These are phyloP conservation scores for Dichotomopilus funicola DNA, from an alignment of 2,329 filamentous ascomycete species.

Conservation along the genomic window DNA sequence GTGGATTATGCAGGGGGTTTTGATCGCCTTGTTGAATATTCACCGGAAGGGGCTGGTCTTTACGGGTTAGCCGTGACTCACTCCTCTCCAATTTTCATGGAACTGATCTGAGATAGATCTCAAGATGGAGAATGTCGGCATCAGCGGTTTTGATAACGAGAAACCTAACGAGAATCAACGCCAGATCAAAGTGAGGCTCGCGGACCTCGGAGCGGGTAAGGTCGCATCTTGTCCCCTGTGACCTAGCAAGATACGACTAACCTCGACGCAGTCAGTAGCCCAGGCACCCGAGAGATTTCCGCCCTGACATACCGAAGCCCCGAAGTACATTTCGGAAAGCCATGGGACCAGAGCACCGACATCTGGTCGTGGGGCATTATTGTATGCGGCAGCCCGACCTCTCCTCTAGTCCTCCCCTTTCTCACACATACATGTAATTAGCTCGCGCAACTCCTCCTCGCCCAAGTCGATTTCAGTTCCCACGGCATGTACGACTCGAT, in stretches of 20 bases:
- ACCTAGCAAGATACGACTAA: background rate
- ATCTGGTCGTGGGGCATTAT: background rate
- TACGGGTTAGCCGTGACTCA: too few species aligned
- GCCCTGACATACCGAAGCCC: slow-evolving; percentile 1
- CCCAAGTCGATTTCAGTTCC: background rate
- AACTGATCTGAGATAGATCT: too few species aligned
- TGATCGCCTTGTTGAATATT: too few species aligned
- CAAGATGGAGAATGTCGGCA: too few species aligned
- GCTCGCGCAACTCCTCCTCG: slow-evolving; percentile 1
- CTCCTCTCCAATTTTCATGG: too few species aligned
- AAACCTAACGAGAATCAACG: too few species aligned
- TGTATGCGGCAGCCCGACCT: background rate
- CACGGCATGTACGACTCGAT: slow-evolving; percentile 1
- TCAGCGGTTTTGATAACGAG: too few species aligned
- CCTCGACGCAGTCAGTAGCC: background rate
- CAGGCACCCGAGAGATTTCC: background rate
- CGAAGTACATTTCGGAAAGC: background rate
- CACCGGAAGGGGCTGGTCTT: too few species aligned
- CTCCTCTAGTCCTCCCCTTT: background rate
- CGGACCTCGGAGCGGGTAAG: too few species aligned
- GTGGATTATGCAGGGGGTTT: too few species aligned
- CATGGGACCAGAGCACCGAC: background rate
- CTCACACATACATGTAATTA: background rate
- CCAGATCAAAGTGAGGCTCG: too few species aligned
- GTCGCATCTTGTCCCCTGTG: background rate